These are phyloP conservation scores for Rubus idaeus DNA, from an alignment of 306 rosid species.

Conservation along the genomic window DNA sequence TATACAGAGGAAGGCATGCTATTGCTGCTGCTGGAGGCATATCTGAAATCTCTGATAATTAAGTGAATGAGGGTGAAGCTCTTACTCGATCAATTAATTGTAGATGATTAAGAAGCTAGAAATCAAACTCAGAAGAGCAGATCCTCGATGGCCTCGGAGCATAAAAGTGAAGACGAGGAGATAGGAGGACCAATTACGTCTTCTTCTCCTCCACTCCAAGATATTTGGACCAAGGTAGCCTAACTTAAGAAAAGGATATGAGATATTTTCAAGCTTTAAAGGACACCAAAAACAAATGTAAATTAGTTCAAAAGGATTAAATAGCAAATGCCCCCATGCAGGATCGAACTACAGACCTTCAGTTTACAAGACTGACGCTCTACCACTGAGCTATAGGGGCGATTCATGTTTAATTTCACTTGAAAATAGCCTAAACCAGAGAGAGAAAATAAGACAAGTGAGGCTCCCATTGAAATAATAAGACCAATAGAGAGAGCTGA, in stretches of 20 bases:
- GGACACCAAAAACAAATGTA: no score
- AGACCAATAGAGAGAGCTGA: not conserved
- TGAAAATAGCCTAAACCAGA: no score
- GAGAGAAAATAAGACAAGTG: no score
- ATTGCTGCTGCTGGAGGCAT: slow-evolving; percentile 8
- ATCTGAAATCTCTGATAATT: not conserved
- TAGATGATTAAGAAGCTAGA: not conserved
- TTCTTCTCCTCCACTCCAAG: not conserved
- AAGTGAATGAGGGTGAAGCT: no score
- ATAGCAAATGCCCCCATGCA: slow-evolving; percentile 16
- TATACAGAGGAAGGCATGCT: slow-evolving; percentile 4
- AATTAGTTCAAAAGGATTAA: no score
- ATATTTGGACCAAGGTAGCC: not conserved
- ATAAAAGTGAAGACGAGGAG: slow-evolving; percentile 1
- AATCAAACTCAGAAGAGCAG: not conserved
- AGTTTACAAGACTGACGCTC: slow-evolving; percentile 30
- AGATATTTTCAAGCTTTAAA: not conserved
- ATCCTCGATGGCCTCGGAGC: not conserved
- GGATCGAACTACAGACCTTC: slow-evolving; percentile 31
- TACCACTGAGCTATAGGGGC: slow-evolving; percentile 28
- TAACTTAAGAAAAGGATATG: not conserved
- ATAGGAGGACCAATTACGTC: not conserved
- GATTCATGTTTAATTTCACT: rapidly evolving
- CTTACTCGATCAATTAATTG: not conserved
- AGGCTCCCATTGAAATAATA: no score